Percentiles rank a stretch among this genome's conserved stretches.
Conservation (phyloP, 2,329 filamentous ascomycete genomes). For the Neobulgaria alba region DNA sequence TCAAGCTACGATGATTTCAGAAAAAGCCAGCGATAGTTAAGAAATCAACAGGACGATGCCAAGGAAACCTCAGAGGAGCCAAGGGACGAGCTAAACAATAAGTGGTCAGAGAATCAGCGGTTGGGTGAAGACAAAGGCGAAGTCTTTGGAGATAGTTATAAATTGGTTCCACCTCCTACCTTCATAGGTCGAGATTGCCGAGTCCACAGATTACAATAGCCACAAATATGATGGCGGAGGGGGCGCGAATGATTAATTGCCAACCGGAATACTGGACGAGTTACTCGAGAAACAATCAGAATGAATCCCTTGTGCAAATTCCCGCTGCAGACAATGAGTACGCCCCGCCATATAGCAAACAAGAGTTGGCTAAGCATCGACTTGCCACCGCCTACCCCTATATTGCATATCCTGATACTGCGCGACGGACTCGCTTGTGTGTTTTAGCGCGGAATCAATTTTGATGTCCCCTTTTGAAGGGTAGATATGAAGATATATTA, state of each 20-base stretch:
- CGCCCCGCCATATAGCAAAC: no score
- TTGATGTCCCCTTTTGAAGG: no score
- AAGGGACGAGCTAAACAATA: constrained; percentile 13
- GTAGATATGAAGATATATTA: no score
- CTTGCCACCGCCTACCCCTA: no score
- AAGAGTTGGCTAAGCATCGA: no score
- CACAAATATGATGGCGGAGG: constrained; percentile 7
- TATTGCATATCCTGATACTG: no score
- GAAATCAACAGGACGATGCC: constrained; percentile 15
- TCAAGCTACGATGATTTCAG: constrained; percentile 13
- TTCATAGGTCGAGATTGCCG: constrained; percentile 1
- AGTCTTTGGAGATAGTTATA: constrained; percentile 3
- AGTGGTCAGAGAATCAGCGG: constrained; percentile 10
- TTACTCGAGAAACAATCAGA: constrained; percentile 5
- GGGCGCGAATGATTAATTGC: constrained; percentile 6
- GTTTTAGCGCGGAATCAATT: no score
- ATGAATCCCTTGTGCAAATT: constrained; percentile 2
- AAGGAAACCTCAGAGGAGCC: constrained; percentile 11
- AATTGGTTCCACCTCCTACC: no score
- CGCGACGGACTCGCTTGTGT: no score
- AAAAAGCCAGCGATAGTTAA: constrained; percentile 9
- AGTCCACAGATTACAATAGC: no score
- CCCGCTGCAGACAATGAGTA: no score
- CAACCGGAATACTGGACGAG: constrained; percentile 6
- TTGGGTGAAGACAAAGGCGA: constrained; percentile 3